Base-by-base conservation (phyloP, 1,139 yeast species). In the Ogataea hybrid region DNA sequence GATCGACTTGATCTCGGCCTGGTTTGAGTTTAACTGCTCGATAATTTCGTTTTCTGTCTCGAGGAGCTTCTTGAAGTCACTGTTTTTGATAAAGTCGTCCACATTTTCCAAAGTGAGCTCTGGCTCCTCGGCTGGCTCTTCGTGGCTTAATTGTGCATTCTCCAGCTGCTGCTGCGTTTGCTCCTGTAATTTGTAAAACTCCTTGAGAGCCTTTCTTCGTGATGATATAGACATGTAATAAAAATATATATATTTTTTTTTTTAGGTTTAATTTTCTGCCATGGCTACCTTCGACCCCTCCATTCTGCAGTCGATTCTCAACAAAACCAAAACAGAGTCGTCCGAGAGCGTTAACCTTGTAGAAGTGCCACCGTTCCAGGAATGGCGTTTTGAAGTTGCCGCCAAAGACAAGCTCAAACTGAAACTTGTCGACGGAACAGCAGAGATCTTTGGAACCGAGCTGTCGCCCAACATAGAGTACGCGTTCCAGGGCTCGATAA, bases 381-480 rank as follows among this genome's bases (percentile, higher is more conserved):
- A 89, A 65, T 90, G 96, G 96, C 70, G 96, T 46, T 75, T 88
- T 46, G 96, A 88, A 57, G 78, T 87, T 2, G 82, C 80, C 0
- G 69, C 74, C 48, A 80, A 75, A 38, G 68, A 79, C 6, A 70
- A 70, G 28, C 58, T 89, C 36, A 70, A 70, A n/a, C 58, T 88
- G 27, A 79, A 72, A 50, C 73, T 84, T 27, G 36, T 65, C 3
- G 67, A 70, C 6, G 98, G 98, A 2, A 73, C 82, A 2, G 96
- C 87, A 2, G 98, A 92, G 64, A 75, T 90, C 16, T 88, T 85
- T 64, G 98, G 98, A 18, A 88, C 97, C 2, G 98, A 92, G 59
- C 72, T 92, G 25, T 87, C 97, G 2, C 68, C 72, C 27, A 88
- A 85, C 47, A 73, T 76, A 1, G 85, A 81, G 18, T 74, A 85